Evolutionary conservation across 192 early-diverging fungal genomes (phyloP), one percentile per base, ranked within the genome.

Genomic region (Coemansia sp.): DNA sequence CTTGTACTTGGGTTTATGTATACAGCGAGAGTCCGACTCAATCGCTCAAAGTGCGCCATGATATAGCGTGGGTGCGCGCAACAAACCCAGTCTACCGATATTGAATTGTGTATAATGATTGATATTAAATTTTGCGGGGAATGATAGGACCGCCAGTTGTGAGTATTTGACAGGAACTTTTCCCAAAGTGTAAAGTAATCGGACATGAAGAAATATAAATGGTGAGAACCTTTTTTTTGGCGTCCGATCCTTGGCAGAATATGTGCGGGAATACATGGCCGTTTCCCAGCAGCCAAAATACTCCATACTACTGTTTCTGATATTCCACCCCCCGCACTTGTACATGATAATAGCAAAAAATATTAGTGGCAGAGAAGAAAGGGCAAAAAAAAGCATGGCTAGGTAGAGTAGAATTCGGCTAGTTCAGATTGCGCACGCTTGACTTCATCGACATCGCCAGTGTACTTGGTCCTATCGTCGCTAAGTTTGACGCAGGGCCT

Each of bases 401-500:
- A 42, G 39, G 15, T 42, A 42, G 14, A 15, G 4, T 15, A 58
- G 15, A 58, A 58, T 29, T 58, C 29, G 1, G 55, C 55, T 14
- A 55, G 25, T 12, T 25, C 51, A 25, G 21, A 57, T 58, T 86
- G 86, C 14, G 88, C 87, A 21, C 73, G 67, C 12, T 74, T 23
- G 1, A 92, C 81, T 8, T 87, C 84, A 3, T 63, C 76, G 8
- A 48, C 14, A 59, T 88, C 80, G 3, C 90, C 90, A 7, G 86
- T 86, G 42, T 87, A 77, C 69, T 93, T 93, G 50, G 81, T 69
- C 14, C 68, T 61, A 19, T 88, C 89, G 39, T 93, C 92, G 53
- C 90, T 90, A 14, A 93, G 75, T 64, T 93, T 93, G 63, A 91
- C 77, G 38, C 91, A 90, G 9, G 73, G 74, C 39, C 67, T 87